Conservation (phyloP, 768 basidiomycete genomes). For the Pulveroboletus frians region DNA sequence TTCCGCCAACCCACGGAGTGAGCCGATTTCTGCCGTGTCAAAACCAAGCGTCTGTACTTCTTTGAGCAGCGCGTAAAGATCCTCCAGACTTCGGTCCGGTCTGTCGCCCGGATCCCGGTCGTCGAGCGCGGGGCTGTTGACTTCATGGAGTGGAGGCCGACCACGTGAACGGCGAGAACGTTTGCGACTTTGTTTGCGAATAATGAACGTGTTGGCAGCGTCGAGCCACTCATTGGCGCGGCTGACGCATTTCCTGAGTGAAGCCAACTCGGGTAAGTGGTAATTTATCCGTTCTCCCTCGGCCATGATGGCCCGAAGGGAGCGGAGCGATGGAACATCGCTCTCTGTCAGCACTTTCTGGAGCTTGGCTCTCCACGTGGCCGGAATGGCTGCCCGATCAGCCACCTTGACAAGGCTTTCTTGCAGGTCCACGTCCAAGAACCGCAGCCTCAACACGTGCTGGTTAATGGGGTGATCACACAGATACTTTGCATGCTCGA, state of each 20-base stretch:
- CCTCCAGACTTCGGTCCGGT: slow-evolving; percentile 66
- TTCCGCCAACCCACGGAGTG: slow-evolving; percentile 48
- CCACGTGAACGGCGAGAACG: slow-evolving; percentile 63
- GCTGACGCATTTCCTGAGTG: slow-evolving; percentile 73
- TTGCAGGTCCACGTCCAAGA: slow-evolving; percentile 71
- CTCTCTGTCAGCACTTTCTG: slow-evolving; percentile 61
- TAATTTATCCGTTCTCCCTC: slow-evolving; percentile 87
- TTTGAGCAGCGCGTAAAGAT: slow-evolving; percentile 60
- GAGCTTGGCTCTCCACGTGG: slow-evolving; percentile 70
- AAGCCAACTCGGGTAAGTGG: slow-evolving; percentile 62
- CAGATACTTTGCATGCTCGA: slow-evolving; percentile 74
- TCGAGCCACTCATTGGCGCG: slow-evolving; percentile 89
- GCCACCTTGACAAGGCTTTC: slow-evolving; percentile 62
- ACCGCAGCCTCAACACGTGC: slow-evolving; percentile 69
- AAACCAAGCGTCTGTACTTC: slow-evolving; percentile 81
- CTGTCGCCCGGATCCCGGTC: slow-evolving; percentile 56
- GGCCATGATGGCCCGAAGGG: slow-evolving; percentile 73
- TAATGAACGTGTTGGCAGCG: slow-evolving; percentile 68
- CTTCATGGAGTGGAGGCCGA: slow-evolving; percentile 43
- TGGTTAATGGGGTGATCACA: slow-evolving; percentile 60
- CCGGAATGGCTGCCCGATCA: slow-evolving; percentile 68
- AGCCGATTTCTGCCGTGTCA: slow-evolving; percentile 69
- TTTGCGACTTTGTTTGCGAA: slow-evolving; percentile 76
- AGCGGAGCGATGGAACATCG: slow-evolving; percentile 67
- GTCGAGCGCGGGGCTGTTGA: slow-evolving; percentile 30